phyloP scores from a whole-genome alignment of 2,329 filamentous ascomycete species.

The Fusarium pininemorale region DNA sequence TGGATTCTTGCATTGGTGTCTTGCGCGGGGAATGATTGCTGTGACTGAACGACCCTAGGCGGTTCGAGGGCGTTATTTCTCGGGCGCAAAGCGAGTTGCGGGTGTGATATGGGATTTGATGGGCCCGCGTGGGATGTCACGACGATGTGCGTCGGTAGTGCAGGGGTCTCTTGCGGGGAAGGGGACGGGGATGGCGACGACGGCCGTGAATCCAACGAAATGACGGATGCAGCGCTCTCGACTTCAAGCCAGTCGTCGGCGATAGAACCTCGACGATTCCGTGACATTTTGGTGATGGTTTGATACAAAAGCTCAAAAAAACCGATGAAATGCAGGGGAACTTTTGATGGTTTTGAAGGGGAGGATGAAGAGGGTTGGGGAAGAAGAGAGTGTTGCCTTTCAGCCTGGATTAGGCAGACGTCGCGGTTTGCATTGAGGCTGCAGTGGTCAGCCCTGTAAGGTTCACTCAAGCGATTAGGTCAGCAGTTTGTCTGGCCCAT shows the following conservation, averaged over 20 bases:
- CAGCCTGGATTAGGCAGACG: constrained; percentile 22
- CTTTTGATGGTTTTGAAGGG: background rate
- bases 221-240: constrained; percentile 26
- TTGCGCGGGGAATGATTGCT: background rate
- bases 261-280: constrained; percentile 4
- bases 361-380: background rate
- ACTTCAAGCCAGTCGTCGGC: constrained; percentile 38
- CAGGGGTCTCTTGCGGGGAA: background rate
- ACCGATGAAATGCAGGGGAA: fast-evolving
- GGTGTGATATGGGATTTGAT: background rate
- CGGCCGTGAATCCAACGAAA: constrained; percentile 20
- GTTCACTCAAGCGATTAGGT: constrained; percentile 2
- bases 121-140: background rate
- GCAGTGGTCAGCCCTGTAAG: background rate
- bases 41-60: too few relatives aligned
- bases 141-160: background rate
- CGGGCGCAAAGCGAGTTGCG: background rate
- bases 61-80: background rate
- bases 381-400: background rate
- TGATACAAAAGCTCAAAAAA: fast-evolving
- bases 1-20: too few relatives aligned
- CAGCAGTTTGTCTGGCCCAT: background rate
- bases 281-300: background rate
- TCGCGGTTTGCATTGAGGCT: background rate
- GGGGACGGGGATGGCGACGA: background rate